Conservation (phyloP, 257 asterid species). For the Marsdenia floribunda region DNA sequence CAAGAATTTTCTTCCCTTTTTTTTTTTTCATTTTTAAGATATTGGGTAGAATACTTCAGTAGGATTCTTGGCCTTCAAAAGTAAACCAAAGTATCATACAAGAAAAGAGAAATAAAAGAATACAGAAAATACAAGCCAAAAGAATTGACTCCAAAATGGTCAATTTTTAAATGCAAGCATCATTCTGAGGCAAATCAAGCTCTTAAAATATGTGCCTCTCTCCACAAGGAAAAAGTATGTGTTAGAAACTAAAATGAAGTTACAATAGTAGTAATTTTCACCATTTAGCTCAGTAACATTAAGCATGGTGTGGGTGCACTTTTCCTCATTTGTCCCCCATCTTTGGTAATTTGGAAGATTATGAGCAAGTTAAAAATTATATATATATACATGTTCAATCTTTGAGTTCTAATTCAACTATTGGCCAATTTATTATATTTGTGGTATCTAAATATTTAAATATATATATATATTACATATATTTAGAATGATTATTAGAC, state of each 20-base stretch:
- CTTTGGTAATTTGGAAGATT: too few relatives aligned
- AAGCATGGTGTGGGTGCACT: neutral
- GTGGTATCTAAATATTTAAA: too few relatives aligned
- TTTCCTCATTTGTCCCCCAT: neutral
- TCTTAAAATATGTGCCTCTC: neutral
- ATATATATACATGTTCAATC: too few relatives aligned
- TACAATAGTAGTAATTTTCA: neutral
- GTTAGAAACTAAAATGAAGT: conserved; percentile 1
- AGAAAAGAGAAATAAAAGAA: neutral
- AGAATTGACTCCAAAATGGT: neutral
- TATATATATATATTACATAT: too few relatives aligned
- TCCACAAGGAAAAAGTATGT: neutral
- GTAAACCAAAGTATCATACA: neutral
- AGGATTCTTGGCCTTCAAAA: neutral
- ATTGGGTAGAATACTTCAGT: neutral
- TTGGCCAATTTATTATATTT: too few relatives aligned
- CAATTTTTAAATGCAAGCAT: conserved; percentile 1
- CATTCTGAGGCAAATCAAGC: neutral
- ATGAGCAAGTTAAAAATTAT: too few relatives aligned
- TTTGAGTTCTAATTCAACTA: too few relatives aligned
- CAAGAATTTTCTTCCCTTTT: too few relatives aligned
- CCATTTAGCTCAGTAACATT: neutral
- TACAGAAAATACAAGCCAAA: neutral
- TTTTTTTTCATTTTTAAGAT: too few relatives aligned
- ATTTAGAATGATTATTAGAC: too few relatives aligned